Base-by-base conservation (phyloP, 2,329 filamentous ascomycete species). In the Fusarium fujikuroi region DNA sequence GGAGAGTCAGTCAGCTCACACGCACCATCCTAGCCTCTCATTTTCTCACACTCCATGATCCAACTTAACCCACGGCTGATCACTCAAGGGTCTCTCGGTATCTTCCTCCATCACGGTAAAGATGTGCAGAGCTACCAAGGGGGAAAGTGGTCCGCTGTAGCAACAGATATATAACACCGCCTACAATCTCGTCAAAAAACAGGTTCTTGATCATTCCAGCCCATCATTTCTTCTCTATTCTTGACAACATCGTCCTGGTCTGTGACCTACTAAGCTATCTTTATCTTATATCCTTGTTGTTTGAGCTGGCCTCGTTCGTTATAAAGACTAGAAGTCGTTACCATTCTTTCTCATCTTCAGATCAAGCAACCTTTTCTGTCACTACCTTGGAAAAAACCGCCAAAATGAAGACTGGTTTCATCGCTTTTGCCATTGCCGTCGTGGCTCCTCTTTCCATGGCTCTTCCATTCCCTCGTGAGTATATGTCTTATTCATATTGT, bases 371-470 rank as follows among this genome's bases (percentile, higher is more conserved):
- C 32, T 50, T 50, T 43, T 66, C 56, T 54, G 60, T 47, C 53
- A 60, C 49, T 57, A 63, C 42, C n/a, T 53, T 42, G 42, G 32
- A 30, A 14, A 14, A 40, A 37, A 7, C 28, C 8, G 52, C 60
- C 63, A 74, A 64, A n/a, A 79, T 79, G 77, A 79, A 78, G 75
- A 67, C 75, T 59, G 67, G 57, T 56, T 65, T 68, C 49, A 25
- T 74, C 53, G 40, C 72, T 42, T 47, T 78, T 34, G 36, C 69
- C 50, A 52, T 79, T 50, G 72, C 74, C 44, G 63, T 58, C 30
- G 59, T 68, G 57, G 70, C 68, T 15, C 65, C 77, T 15, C 47
- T 79, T 32, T 67, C 65, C 5, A 28, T 65, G 42, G 73, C 77
- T 47, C 49, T 71, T 39, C 58, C 71, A 34, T 57, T 71, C 49